These are phyloP conservation scores for Lasiodiplodia hormozganensis DNA, from an alignment of 2,329 filamentous ascomycete genomes.

Conservation along the genomic window DNA sequence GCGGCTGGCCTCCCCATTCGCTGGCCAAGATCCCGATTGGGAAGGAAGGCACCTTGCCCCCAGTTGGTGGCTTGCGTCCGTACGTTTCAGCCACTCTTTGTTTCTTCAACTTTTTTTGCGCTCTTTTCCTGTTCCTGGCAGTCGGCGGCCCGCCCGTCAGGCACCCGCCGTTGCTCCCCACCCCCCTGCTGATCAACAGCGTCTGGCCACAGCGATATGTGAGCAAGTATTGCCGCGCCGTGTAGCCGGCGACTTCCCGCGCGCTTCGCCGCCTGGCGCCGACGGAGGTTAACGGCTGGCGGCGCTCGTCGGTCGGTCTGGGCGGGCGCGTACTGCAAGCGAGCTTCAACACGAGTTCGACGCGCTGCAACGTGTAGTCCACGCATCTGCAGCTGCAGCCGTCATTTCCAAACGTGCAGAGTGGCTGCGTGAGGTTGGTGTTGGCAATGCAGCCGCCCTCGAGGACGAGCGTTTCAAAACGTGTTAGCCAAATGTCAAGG, in stretches of 20 bases:
- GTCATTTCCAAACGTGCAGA: background rate
- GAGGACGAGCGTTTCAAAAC: background rate
- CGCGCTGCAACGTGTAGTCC: background rate
- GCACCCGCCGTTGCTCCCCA: background rate
- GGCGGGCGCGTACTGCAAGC: constrained; percentile 10
- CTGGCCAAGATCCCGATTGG: background rate
- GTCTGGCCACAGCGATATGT: background rate
- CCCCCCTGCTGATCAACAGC: background rate
- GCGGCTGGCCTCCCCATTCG: background rate
- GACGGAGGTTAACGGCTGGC: background rate
- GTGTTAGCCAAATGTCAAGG: constrained; percentile 15
- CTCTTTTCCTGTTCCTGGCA: constrained; percentile 18
- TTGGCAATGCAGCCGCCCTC: background rate
- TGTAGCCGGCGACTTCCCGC: constrained; percentile 8
- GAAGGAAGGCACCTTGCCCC: background rate
- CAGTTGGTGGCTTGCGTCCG: constrained; percentile 6
- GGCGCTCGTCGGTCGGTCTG: background rate
- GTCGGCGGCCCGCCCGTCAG: background rate
- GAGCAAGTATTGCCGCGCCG: constrained; percentile 8
- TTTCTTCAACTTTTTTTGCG: background rate
- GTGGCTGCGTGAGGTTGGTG: constrained; percentile 5
- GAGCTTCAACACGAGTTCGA: background rate
- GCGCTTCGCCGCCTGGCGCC: constrained; percentile 3
- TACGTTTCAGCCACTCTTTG: constrained; percentile 8
- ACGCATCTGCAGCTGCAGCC: background rate